Conservation (phyloP, 2,329 filamentous ascomycete species). For the Colletotrichum acutatum region DNA sequence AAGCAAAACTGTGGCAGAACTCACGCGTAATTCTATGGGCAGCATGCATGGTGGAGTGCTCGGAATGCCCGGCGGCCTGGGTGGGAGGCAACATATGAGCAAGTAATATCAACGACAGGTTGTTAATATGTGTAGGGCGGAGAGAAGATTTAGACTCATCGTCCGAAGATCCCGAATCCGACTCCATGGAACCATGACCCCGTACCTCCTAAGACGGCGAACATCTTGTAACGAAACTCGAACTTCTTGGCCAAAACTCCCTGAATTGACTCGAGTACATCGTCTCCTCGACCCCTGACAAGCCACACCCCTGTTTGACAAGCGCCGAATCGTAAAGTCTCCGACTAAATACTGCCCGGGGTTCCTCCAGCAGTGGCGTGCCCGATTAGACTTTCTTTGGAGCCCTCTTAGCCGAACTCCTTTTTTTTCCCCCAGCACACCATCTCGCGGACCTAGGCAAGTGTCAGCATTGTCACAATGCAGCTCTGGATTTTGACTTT, state of each 20-base stretch:
- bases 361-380: neutral
- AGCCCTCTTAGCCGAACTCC: neutral
- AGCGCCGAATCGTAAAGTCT: neutral
- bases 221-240: conserved; percentile 23
- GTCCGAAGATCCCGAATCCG: conserved; percentile 13
- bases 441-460: neutral
- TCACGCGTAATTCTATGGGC: neutral
- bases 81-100: neutral
- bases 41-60: neutral
- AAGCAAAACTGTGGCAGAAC: neutral
- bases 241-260: conserved; percentile 26
- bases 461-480: conserved; percentile 17
- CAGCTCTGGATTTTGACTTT: neutral
- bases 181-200: conserved; percentile 15
- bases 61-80: neutral
- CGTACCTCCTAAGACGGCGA: conserved; percentile 15
- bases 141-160: neutral
- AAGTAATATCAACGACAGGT: neutral
- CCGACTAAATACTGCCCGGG: neutral
- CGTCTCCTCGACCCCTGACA: neutral
- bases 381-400: neutral
- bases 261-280: conserved; percentile 8
- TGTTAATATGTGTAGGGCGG: conserved; percentile 3
- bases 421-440: conserved; percentile 4
- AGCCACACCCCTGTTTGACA: conserved; percentile 12